Conservation (phyloP, 163 green algal genomes). For the Picocystis sp. region DNA sequence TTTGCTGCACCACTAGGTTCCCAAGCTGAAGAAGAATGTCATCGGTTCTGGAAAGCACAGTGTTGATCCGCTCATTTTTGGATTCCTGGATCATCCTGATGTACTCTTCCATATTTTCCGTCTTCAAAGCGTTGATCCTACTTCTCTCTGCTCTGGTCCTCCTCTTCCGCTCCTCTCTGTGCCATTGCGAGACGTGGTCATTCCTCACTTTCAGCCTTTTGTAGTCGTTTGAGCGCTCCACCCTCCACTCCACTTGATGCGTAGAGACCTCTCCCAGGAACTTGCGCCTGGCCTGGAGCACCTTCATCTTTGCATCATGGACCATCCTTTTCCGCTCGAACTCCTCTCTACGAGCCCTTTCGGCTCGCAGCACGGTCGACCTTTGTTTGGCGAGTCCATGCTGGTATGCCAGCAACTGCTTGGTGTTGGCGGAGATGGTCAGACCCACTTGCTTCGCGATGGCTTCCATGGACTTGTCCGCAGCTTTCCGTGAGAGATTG, state of each 20-base stretch:
- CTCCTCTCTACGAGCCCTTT: background rate
- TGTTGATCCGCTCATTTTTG: conserved; percentile 35
- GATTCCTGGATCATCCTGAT: conserved; percentile 38
- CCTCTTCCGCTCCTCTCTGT: conserved; percentile 14
- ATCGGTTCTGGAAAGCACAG: conserved; percentile 63
- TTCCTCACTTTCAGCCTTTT: conserved; percentile 4
- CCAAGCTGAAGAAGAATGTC: conserved; percentile 44
- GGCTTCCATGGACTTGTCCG: background rate
- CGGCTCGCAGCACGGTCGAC: background rate
- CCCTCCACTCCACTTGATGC: background rate
- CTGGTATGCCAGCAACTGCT: conserved; percentile 1
- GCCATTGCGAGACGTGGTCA: background rate
- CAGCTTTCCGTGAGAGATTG: conserved; percentile 1
- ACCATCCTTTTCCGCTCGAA: conserved; percentile 5
- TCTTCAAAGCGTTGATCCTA: conserved; percentile 41
- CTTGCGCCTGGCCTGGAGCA: background rate
- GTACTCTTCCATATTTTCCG: conserved; percentile 57
- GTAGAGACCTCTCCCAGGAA: background rate
- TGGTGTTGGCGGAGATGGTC: background rate
- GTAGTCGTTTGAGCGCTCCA: conserved; percentile 22
- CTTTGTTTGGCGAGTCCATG: conserved; percentile 2
- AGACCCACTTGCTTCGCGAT: background rate
- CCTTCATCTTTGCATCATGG: conserved; percentile 5
- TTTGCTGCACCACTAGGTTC: conserved; percentile 12
- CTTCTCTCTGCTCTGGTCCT: conserved; percentile 25